Evolutionary conservation across 331 rosid species (phyloP), one percentile per base, ranked within the genome.

Genomic region (Acacia pycnantha): DNA sequence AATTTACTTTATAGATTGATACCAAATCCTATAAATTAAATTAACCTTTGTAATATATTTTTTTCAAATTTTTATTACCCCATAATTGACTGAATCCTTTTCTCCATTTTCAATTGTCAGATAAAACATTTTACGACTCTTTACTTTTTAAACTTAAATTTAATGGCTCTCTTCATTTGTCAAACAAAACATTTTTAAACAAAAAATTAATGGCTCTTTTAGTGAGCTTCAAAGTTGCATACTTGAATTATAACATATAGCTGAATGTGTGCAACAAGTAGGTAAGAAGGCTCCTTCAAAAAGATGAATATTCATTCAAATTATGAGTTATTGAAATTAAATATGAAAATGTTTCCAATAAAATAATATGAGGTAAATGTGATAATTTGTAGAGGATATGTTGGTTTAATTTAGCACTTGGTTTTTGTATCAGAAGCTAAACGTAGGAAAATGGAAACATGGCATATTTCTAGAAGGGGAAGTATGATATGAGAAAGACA

Each of bases 181-280:
- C 59, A 53, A 18, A 5, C 19, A 53, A 53, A 53, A 18, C 24
- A 18, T 53, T 19, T 19, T 50, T 19, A 18, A n/a, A n/a, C n/a
- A n/a, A 8, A 2, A 51, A 51, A 16, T n/a, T 54, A 6, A 22
- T 56, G 62, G 29, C 13, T 56, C 13, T 21, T 56, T 56, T 2
- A 12, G 70, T 15, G 71, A 33, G 68, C 66, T 74, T n/a, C 29
- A 10, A 40, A 74, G 61, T 74, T 81, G 70, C 40, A 66, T 10
- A 1, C 46, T 35, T 18, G 47, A 18, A 26, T 47, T 64, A 6
- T 26, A 61, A 11, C 33, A 58, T 10, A 3, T 10, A 3, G 64
- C 64, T 8, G 46, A 54, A 24, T 8, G 59, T 53, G 11, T 53
- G 22, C 59, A 53, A 8, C 24, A 53, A 19, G 22, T 19, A 16